phyloP scores from a whole-genome alignment of 2,329 filamentous ascomycete genomes.

The Pyricularia sp. region DNA sequence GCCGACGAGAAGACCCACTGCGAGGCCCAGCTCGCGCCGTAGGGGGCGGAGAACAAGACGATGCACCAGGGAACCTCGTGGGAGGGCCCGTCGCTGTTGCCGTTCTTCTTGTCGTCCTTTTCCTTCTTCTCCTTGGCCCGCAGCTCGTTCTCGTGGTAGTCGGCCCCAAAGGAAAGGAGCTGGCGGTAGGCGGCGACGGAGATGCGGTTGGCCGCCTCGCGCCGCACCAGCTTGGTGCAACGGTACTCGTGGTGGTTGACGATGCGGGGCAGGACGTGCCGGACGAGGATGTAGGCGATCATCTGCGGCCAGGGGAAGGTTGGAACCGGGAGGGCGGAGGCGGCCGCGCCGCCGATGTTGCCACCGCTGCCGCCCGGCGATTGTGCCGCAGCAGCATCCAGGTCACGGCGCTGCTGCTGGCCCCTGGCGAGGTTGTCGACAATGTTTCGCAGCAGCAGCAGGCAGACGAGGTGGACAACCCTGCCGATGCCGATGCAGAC shows the following conservation, averaged over 20 bases:
- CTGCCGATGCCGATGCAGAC: background rate
- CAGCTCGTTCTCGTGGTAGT: background rate
- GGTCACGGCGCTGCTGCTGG: background rate
- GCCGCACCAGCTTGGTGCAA: background rate
- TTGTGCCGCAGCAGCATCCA: background rate
- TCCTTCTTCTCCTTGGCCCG: background rate
- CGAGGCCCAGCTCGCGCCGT: background rate
- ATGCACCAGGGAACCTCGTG: background rate
- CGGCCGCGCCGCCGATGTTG: background rate
- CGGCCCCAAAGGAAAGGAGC: background rate
- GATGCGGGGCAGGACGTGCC: background rate
- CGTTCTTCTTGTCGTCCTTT: background rate
- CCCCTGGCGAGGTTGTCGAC: constrained; percentile 1
- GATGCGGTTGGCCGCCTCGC: constrained; percentile 6
- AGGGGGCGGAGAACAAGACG: background rate
- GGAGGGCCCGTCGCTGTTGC: background rate
- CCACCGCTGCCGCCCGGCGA: background rate
- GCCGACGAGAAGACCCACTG: background rate
- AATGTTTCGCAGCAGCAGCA: constrained; percentile 3
- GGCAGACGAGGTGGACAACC: background rate
- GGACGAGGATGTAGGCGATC: background rate
- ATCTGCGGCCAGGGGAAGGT: background rate
- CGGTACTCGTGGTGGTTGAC: background rate
- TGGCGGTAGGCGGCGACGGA: constrained; percentile 15
- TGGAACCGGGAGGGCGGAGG: too few relatives aligned